Evolutionary conservation across 352 stramenopile genomes (phyloP).

Genomic region (Pseudoperonospora humuli): DNA sequence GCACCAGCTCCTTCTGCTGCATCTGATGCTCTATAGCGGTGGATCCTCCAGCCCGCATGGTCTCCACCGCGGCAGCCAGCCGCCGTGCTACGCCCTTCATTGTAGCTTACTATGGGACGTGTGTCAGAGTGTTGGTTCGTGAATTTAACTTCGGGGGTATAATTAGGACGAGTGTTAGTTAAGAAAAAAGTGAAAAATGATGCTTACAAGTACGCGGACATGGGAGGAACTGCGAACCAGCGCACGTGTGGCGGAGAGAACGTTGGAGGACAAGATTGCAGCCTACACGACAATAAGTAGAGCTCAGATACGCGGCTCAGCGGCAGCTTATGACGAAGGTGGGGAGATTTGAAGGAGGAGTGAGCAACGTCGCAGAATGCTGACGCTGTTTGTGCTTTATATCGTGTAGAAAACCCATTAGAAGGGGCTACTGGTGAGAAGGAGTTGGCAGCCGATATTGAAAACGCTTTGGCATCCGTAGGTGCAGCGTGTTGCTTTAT

Average conservation of each 20-base stretch:
- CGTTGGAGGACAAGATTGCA: slow-evolving; percentile 78
- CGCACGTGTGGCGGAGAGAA: slow-evolving; percentile 61
- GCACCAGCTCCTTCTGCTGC: slow-evolving; percentile 33
- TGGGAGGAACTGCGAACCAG: slow-evolving; percentile 75
- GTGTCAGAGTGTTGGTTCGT: neutral
- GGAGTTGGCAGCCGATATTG: slow-evolving; percentile 66
- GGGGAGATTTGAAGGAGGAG: neutral
- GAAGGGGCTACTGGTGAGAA: slow-evolving; percentile 48
- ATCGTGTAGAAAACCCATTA: slow-evolving; percentile 52
- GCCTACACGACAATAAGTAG: slow-evolving; percentile 57
- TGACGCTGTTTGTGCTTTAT: neutral
- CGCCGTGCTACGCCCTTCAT: slow-evolving; percentile 40
- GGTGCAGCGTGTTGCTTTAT: slow-evolving; percentile 3
- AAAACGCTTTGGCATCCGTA: slow-evolving; percentile 59
- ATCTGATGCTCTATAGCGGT: slow-evolving; percentile 29
- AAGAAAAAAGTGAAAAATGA: slow-evolving; percentile 19
- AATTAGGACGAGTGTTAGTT: neutral
- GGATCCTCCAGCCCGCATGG: slow-evolving; percentile 28
- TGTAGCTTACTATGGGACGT: neutral
- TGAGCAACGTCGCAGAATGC: neutral
- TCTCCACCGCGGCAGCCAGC: slow-evolving; percentile 40
- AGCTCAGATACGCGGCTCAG: slow-evolving; percentile 25
- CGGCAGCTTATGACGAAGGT: slow-evolving; percentile 57
- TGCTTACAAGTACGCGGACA: slow-evolving; percentile 51
- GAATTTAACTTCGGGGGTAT: neutral